phyloP scores from a whole-genome alignment of 805 yeast genomes.

The Blastobotrys mokoenaii region DNA sequence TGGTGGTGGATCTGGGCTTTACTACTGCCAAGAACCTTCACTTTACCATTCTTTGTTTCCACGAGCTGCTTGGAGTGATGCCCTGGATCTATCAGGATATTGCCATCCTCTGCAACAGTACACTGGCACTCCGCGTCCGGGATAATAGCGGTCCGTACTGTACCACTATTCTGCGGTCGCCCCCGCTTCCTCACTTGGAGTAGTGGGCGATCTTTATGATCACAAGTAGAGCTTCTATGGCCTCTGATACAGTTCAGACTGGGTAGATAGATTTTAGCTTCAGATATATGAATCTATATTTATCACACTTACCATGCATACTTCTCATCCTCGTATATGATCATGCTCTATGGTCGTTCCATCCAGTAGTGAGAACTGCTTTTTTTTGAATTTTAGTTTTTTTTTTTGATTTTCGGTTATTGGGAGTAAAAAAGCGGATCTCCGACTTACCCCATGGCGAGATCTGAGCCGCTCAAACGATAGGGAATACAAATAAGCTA shows the following conservation, averaged over 20 bases:
- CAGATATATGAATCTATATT: too few relatives aligned
- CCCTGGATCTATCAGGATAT: constrained; percentile 15
- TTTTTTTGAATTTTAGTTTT: too few relatives aligned
- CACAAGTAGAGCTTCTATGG: constrained; percentile 81
- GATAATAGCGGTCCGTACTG: constrained; percentile 44
- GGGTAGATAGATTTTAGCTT: too few relatives aligned
- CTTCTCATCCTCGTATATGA: constrained; percentile 67
- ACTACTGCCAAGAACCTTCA: constrained; percentile 14
- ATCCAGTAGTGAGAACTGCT: too few relatives aligned
- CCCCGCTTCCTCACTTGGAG: constrained; percentile 88
- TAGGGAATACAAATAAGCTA: too few relatives aligned
- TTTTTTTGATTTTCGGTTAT: too few relatives aligned
- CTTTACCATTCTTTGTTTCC: constrained; percentile 17
- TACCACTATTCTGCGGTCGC: constrained; percentile 50
- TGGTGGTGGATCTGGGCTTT: background rate
- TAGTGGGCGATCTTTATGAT: constrained; percentile 69
- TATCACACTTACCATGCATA: constrained; percentile 55
- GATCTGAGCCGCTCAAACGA: too few relatives aligned
- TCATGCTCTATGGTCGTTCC: constrained; percentile 39
- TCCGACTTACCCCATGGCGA: too few relatives aligned
- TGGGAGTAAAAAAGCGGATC: too few relatives aligned
- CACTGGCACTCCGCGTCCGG: constrained; percentile 15
- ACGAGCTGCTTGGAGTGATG: constrained; percentile 17
- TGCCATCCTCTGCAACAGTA: constrained; percentile 4
- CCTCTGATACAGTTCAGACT: constrained; percentile 66